A percentile compares a stretch with the other conserved stretches of the same genome.
These are phyloP conservation scores for Trebouxia sp. DNA, from an alignment of 139 green algal species.

Conservation along the genomic window DNA sequence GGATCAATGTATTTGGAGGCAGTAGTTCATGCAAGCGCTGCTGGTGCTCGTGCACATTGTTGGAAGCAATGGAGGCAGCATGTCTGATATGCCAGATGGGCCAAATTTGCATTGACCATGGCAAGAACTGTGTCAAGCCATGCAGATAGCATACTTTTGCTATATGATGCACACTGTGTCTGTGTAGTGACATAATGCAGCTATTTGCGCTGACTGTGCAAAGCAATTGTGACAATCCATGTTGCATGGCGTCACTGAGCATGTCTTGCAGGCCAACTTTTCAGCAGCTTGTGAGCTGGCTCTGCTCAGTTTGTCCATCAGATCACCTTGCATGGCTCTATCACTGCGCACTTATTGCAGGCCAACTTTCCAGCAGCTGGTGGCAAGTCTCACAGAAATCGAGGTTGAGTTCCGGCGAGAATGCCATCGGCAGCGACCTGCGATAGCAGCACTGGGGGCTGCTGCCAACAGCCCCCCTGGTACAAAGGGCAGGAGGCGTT, in stretches of 20 bases:
- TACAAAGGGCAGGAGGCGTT: not conserved
- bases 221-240: too few relatives aligned
- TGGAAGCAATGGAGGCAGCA: not conserved
- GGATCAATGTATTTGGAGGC: too few relatives aligned
- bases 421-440: constrained; percentile 29
- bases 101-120: not conserved
- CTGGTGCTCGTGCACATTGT: not conserved
- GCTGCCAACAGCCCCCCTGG: not conserved
- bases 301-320: too few relatives aligned
- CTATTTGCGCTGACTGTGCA: too few relatives aligned
- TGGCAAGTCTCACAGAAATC: constrained; percentile 19
- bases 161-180: not conserved
- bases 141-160: not conserved
- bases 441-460: constrained; percentile 2
- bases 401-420: constrained; percentile 33
- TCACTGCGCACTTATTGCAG: constrained; percentile 12
- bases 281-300: constrained; percentile 18
- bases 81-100: not conserved
- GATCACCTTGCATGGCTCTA: not conserved
- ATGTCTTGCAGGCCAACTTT: not conserved
- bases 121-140: not conserved
- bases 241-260: too few relatives aligned
- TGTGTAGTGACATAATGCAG: not conserved
- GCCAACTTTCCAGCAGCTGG: constrained; percentile 32
- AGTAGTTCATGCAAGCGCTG: not conserved